These are phyloP conservation scores for Trichoderma reesei DNA, from an alignment of 495 filamentous ascomycete genomes.

Conservation along the genomic window DNA sequence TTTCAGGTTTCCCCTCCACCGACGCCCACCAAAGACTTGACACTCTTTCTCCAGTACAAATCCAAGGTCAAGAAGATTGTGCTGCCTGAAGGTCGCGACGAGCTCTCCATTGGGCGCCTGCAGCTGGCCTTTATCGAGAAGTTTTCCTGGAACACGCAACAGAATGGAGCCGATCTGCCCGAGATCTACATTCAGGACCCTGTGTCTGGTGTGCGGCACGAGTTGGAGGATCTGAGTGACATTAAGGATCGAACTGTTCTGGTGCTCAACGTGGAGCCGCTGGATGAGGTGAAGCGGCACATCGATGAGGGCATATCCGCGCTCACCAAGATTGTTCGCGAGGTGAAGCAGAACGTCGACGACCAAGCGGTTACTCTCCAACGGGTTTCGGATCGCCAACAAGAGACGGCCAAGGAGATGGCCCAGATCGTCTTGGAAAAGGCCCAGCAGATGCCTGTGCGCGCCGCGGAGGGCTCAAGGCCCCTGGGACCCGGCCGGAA, in stretches of 20 bases:
- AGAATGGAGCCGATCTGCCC: slow-evolving; percentile 83
- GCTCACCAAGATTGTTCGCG: slow-evolving; percentile 68
- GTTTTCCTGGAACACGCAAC: slow-evolving; percentile 95
- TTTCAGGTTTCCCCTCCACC: slow-evolving; percentile 61
- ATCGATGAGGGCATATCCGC: slow-evolving; percentile 88
- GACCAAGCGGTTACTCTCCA: slow-evolving; percentile 72
- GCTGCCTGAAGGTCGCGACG: slow-evolving; percentile 69
- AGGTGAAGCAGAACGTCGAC: slow-evolving; percentile 66
- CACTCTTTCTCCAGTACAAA: slow-evolving; percentile 94
- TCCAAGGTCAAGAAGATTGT: slow-evolving; percentile 95
- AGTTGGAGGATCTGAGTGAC: slow-evolving; percentile 88
- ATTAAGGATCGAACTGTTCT: slow-evolving; percentile 92
- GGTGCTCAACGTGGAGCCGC: slow-evolving; percentile 84
- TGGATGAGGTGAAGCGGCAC: slow-evolving; percentile 94
- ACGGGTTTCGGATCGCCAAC: slow-evolving; percentile 82
- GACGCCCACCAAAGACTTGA: slow-evolving; percentile 69
- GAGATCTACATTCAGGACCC: slow-evolving; percentile 98
- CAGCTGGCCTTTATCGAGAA: slow-evolving; percentile 99
- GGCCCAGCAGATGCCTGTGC: slow-evolving; percentile 13
- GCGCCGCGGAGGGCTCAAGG: not conserved
- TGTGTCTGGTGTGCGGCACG: slow-evolving; percentile 86
- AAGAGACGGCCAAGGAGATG: slow-evolving; percentile 85
- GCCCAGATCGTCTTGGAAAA: slow-evolving; percentile 65
- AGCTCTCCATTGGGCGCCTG: slow-evolving; percentile 73
- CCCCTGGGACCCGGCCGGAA: slow-evolving; percentile 19